These are phyloP conservation scores for Rutstroemia sp. DNA, from an alignment of 2,329 filamentous ascomycete genomes.

Conservation along the genomic window DNA sequence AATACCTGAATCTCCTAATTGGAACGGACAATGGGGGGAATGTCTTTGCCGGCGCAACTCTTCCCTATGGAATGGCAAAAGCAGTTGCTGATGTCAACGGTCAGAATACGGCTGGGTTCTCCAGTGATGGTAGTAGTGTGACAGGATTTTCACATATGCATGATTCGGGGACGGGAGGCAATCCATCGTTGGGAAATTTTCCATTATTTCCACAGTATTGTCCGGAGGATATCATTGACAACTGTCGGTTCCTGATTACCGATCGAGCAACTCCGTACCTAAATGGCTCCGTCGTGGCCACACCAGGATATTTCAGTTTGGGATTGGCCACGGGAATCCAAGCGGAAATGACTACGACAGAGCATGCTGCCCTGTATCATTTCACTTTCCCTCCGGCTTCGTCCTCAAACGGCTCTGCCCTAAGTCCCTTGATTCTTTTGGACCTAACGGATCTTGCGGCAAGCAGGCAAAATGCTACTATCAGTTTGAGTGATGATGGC, in stretches of 20 bases:
- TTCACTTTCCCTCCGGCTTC: constrained; percentile 48
- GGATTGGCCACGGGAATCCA: constrained; percentile 47
- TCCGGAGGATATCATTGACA: constrained; percentile 42
- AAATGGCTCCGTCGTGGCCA: constrained; percentile 43
- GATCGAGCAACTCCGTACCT: constrained; percentile 38
- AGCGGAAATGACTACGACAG: constrained; percentile 59
- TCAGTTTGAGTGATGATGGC: constrained; percentile 49
- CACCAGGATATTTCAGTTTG: constrained; percentile 59
- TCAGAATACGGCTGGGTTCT: constrained; percentile 39
- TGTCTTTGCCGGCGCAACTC: constrained; percentile 47
- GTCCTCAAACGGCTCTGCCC: constrained; percentile 29
- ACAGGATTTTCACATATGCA: constrained; percentile 44
- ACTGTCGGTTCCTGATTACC: constrained; percentile 45
- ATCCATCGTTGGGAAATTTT: constrained; percentile 40
- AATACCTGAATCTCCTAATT: constrained; percentile 42
- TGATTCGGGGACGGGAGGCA: constrained; percentile 39
- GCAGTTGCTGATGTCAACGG: constrained; percentile 45
- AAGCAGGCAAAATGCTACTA: constrained; percentile 49
- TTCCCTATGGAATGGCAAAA: constrained; percentile 50
- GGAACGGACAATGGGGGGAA: constrained; percentile 44
- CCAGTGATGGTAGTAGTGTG: constrained; percentile 40
- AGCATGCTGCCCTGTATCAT: constrained; percentile 56
- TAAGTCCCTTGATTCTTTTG: constrained; percentile 51
- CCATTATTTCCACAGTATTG: constrained; percentile 39
- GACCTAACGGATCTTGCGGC: constrained; percentile 58